phyloP scores from a whole-genome alignment of 2,329 filamentous ascomycete species.

The Neoarthrinium moseri region DNA sequence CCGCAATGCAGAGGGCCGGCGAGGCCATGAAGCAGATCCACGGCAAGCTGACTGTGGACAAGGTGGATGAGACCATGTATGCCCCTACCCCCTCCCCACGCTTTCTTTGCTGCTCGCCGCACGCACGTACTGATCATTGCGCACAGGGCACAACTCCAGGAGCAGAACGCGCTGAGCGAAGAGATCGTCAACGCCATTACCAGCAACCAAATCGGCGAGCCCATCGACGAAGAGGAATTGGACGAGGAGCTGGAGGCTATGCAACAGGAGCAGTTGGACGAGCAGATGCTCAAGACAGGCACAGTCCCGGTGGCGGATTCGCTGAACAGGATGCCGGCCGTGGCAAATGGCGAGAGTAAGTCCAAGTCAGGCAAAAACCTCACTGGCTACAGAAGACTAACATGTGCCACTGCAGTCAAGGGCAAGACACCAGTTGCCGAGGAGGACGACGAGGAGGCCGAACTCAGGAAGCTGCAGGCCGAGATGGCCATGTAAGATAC shows the following conservation, averaged over 20 bases:
- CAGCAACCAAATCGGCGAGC: constrained; percentile 63
- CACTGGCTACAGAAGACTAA: constrained; percentile 12
- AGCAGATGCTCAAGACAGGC: constrained; percentile 89
- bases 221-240: constrained; percentile 81
- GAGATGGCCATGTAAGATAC: constrained; percentile 95
- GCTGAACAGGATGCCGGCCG: constrained; percentile 73
- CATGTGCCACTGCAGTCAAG: constrained; percentile 43
- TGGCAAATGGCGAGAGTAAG: constrained; percentile 74
- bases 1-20: constrained; percentile 89
- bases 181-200: constrained; percentile 89
- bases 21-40: constrained; percentile 93
- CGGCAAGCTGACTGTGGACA: constrained; percentile 84
- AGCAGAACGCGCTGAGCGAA: constrained; percentile 90
- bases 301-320: constrained; percentile 78
- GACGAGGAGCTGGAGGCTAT: constrained; percentile 81
- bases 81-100: constrained; percentile 33
- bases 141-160: constrained; percentile 79
- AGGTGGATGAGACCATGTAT: constrained; percentile 93
- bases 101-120: too few species aligned
- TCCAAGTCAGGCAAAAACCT: constrained; percentile 18
- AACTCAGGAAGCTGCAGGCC: constrained; percentile 87
- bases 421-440: constrained; percentile 51
- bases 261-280: constrained; percentile 90
- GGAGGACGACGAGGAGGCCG: constrained; percentile 95
- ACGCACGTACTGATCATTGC: constrained; percentile 12